Evolutionary conservation across 2,329 filamentous ascomycete genomes (phyloP), one percentile per base, ranked within the genome.

Genomic region (Claviceps paspali): DNA sequence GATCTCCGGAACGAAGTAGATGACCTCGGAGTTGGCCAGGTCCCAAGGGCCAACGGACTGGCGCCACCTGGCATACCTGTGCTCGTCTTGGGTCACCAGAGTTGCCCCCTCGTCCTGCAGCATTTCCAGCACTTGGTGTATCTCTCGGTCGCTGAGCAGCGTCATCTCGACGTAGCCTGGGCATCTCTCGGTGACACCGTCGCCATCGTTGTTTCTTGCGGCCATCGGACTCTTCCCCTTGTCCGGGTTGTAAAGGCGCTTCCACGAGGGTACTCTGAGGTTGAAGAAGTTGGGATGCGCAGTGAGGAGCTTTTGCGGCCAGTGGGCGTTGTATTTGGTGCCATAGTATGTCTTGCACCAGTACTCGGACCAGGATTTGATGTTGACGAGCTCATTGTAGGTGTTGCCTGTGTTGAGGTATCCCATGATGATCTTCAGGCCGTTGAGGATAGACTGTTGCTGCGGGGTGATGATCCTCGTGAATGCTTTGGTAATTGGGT

Each of bases 361-460:
- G 33, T 10, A 7, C 3, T 21, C 14, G 21, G 44, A 39, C 14
- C 4, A 23, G 22, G 8, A 11, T 5, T 23, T 17, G 12, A 42
- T 11, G 8, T 10, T 19, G 2, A n/a, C 3, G 14, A 46, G 35
- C 10, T 43, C 21, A 2, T 31, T 14, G 27, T 32, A 32, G 23
- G 35, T 29, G 37, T 41, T 45, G 41, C 46, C 45, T 26, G 33
- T 27, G 46, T 52, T 54, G 46, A 54, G 45, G 41, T 52, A 53
- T 36, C 43, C 38, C 33, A 53, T 38, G 32, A 49, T 43, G 35
- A 53, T n/a, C n/a, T n/a, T n/a, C n/a, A n/a, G n/a, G n/a, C n/a
- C n/a, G n/a, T n/a, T n/a, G n/a, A n/a, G 41, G 34, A 7, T 18
- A 9, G 9, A 9, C 9, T 23, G 5, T 29, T 29, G n/a, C 2